phyloP scores from a whole-genome alignment of 208 protist species.

The Leishmania guyanensis region DNA sequence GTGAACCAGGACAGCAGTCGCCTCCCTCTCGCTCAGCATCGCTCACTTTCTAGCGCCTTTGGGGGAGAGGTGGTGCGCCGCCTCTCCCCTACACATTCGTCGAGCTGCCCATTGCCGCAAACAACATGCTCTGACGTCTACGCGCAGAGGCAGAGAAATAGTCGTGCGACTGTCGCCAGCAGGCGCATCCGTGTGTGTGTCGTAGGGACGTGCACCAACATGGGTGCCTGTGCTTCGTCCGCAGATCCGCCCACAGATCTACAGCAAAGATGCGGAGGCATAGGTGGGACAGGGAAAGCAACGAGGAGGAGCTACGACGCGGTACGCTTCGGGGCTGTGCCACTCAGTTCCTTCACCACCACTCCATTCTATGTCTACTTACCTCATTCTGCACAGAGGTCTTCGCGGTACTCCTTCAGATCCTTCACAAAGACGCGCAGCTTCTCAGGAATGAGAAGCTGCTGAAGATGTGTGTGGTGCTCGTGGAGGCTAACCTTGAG shows the following conservation, averaged over 20 bases:
- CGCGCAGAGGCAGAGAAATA: neutral
- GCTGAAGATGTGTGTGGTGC: slow-evolving; percentile 42
- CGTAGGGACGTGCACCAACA: neutral
- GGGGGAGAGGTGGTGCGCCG: neutral
- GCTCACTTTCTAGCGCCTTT: neutral
- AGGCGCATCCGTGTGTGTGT: neutral
- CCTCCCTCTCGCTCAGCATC: neutral
- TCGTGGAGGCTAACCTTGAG: slow-evolving; percentile 32
- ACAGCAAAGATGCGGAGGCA: neutral
- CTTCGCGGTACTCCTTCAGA: slow-evolving; percentile 32
- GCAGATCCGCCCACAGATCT: neutral
- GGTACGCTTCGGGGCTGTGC: neutral
- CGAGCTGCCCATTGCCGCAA: neutral
- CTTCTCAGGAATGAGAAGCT: slow-evolving; percentile 33
- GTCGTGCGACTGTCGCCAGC: neutral
- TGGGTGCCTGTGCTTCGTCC: neutral
- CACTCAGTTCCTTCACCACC: too few relatives aligned
- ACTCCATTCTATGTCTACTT: neutral
- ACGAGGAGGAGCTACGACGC: neutral
- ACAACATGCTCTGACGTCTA: neutral
- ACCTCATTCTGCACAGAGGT: slow-evolving; percentile 16
- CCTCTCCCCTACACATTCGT: neutral
- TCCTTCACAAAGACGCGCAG: slow-evolving; percentile 27
- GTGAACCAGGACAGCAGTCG: neutral
- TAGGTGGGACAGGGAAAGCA: neutral